Conservation (phyloP, 2,329 filamentous ascomycete species). For the Monilinia polystroma region DNA sequence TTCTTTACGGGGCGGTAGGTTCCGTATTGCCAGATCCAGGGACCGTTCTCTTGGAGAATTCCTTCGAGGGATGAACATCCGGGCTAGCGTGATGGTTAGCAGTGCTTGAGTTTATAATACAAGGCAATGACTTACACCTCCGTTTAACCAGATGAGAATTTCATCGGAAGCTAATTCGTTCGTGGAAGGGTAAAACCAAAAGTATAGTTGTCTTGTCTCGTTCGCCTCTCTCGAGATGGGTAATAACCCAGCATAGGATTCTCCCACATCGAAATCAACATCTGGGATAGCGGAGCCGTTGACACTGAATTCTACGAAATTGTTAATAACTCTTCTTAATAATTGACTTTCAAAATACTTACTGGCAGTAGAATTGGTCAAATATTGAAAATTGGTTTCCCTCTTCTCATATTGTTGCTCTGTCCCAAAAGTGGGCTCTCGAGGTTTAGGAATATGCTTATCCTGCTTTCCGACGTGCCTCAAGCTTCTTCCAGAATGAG, state of each 20-base stretch:
- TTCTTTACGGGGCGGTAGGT: constrained; percentile 50
- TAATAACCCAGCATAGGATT: constrained; percentile 63
- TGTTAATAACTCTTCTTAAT: background rate
- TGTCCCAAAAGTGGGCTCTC: background rate
- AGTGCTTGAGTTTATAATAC: background rate
- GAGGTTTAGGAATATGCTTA: background rate
- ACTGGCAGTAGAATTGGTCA: constrained; percentile 23
- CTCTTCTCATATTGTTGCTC: constrained; percentile 8
- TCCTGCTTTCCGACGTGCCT: constrained; percentile 23
- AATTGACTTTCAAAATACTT: background rate
- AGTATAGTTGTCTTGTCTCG: constrained; percentile 57
- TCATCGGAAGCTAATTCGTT: constrained; percentile 54
- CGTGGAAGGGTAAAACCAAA: constrained; percentile 65
- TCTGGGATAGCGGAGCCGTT: constrained; percentile 50
- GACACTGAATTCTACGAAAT: constrained; percentile 16
- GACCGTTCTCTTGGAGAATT: constrained; percentile 74
- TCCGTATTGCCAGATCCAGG: constrained; percentile 69
- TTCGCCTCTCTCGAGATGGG: constrained; percentile 53
- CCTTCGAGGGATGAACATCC: constrained; percentile 64
- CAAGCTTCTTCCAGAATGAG: constrained; percentile 22
- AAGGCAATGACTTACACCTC: constrained; percentile 42
- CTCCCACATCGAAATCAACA: constrained; percentile 66
- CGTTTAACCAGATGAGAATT: constrained; percentile 56
- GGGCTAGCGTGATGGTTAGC: constrained; percentile 5
- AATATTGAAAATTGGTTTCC: constrained; percentile 8